Conservation (phyloP, 148 eudicot species). For the Salicornia ramosissima region DNA sequence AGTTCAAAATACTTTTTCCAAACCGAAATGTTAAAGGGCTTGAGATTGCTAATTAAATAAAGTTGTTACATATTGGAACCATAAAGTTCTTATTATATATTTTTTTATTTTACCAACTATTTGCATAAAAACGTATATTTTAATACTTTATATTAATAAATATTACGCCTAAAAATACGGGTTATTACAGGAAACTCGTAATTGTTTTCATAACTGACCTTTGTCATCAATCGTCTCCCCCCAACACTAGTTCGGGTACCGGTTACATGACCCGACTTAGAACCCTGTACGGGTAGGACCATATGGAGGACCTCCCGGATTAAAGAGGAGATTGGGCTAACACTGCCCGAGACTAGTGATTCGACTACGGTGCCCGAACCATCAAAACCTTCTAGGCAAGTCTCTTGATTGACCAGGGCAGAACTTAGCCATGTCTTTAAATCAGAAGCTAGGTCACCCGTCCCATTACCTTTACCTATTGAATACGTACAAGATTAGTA, state of each 20-base stretch:
- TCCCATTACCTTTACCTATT: constrained; percentile 55
- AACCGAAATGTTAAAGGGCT: too few species aligned
- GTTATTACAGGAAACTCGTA: too few species aligned
- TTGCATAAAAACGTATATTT: too few species aligned
- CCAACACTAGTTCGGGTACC: constrained; percentile 20
- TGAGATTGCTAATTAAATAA: too few species aligned
- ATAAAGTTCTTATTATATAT: too few species aligned
- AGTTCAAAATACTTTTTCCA: too few species aligned
- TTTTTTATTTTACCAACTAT: too few species aligned
- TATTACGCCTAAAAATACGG: too few species aligned
- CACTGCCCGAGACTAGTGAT: constrained; percentile 40
- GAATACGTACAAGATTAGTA: too few species aligned
- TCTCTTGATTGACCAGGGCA: constrained; percentile 62
- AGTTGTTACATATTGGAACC: too few species aligned
- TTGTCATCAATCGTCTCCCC: constrained; percentile 16
- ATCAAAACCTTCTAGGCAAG: constrained; percentile 78
- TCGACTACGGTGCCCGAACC: constrained; percentile 57
- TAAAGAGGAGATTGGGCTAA: constrained; percentile 50
- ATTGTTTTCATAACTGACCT: not conserved
- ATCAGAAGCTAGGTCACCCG: constrained; percentile 56
- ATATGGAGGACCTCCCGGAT: constrained; percentile 45
- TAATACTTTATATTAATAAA: too few species aligned
- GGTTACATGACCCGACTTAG: constrained; percentile 14
- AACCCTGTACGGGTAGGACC: constrained; percentile 29
- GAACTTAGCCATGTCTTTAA: constrained; percentile 76